Evolutionary conservation across 176 grass and related monocot genomes (phyloP), one percentile per base, ranked within the genome.

Genomic region (Paspalum notatum): DNA sequence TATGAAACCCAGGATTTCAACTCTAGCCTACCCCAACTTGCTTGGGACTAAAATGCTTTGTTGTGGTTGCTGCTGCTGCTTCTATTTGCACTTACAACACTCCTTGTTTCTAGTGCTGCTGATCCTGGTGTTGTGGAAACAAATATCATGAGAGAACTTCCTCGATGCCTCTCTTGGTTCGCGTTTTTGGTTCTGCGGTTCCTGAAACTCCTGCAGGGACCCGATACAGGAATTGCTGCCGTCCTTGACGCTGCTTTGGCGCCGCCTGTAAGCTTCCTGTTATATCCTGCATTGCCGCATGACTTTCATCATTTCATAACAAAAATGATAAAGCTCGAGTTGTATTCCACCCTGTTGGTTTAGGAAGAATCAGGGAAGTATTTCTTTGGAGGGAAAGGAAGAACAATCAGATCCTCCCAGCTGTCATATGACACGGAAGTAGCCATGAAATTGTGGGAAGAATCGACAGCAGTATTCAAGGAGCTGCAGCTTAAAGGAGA

Each of bases 361-460:
- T 47, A 99, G 96, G 96, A 95, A 66, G 80, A 80, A 71, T 99
- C 92, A 53, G 92, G 92, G 17, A 88, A 84, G 56, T 95, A 91
- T 79, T 98, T 93, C 60, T 98, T 95, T 87, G 96, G 92, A n/a
- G 96, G 88, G 17, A 89, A 89, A 82, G 90, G 85, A 6, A 87
- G 78, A 77, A 93, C 86, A 10, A 53, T 98, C 9, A 80, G 75
- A 20, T 95, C 95, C 5, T 98, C 92, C 82, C 38, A 12, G 17
- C 26, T 88, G 69, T 95, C 92, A 1, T 85, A 86, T 48, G 74
- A 95, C 68, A 49, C 45, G 1, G 77, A 88, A 65, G 43, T 91
- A 70, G 92, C 86, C 56, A 76, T 86, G 79, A 86, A 88, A 56
- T 67, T 99, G 26, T 99, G 96, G 88, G 82, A 68, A 80, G 86